These are phyloP conservation scores for Aureobasidium pullulans DNA, from an alignment of 2,329 filamentous ascomycete genomes.

Conservation along the genomic window DNA sequence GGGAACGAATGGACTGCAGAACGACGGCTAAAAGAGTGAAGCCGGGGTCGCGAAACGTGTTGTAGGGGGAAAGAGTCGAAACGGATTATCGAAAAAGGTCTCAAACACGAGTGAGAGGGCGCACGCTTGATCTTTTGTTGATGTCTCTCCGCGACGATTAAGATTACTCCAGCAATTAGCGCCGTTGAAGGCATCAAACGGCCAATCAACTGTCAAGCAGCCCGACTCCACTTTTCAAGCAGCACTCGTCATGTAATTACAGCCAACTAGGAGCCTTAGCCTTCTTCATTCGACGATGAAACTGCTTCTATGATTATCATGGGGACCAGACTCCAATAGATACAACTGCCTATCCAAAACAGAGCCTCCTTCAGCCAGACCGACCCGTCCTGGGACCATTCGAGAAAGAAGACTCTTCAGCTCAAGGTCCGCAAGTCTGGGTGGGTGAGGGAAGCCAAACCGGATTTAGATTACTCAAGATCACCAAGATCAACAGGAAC, in stretches of 20 bases:
- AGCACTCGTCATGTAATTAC: constrained; percentile 11
- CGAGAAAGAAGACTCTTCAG: background rate
- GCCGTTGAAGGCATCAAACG: background rate
- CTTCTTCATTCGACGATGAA: constrained; percentile 3
- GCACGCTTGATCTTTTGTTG: constrained; percentile 11
- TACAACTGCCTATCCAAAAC: constrained; percentile 5
- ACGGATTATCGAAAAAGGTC: background rate
- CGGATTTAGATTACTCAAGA: constrained; percentile 6
- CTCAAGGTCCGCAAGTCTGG: background rate
- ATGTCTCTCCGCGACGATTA: constrained; percentile 4
- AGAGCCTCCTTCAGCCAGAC: background rate
- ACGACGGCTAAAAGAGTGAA: constrained; percentile 59
- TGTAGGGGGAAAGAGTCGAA: constrained; percentile 17
- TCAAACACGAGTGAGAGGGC: constrained; percentile 2
- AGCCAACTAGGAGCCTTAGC: background rate
- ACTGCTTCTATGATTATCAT: constrained; percentile 4
- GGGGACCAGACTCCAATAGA: constrained; percentile 13
- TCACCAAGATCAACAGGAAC: constrained; percentile 10
- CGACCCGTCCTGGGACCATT: background rate
- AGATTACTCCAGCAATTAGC: constrained; percentile 9
- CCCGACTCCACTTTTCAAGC: constrained; percentile 4
- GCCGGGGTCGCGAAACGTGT: constrained; percentile 38
- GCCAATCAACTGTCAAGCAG: constrained; percentile 7
- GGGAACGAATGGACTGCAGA: constrained; percentile 37
- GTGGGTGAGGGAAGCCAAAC: constrained; percentile 1